Base-by-base conservation (phyloP, 176 grass and related monocot species). In the Urochloa ruziziensis region DNA sequence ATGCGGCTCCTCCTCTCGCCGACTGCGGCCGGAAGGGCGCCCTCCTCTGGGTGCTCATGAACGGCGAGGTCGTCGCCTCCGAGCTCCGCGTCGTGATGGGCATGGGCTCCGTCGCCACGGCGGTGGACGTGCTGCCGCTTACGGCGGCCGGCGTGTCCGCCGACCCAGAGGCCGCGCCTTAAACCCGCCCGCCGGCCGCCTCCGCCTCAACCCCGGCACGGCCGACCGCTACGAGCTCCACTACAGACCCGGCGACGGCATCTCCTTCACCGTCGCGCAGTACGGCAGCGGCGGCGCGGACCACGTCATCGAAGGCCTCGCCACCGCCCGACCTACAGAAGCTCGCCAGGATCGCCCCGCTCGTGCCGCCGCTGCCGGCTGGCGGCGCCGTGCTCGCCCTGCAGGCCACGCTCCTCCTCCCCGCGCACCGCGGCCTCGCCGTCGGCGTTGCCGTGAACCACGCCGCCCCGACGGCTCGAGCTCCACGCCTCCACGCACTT, bases 261-360 rank as follows among this genome's bases (percentile, higher is more conserved):
- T n/a, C n/a, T n/a, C n/a, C n/a, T n/a, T n/a, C n/a, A n/a, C n/a
- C 5, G 82, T 90, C 36, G 91, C 85, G 10, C 88, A 88, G 67
- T 80, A 11, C 53, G 82, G 60, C n/a, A n/a, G n/a, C 28, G 73
- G 49, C 18, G 49, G 18, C 49, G 49, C 46, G 46, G 46, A 28
- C 27, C n/a, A n/a, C 37, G 73, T 60, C 13, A 28, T 91, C 47
- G 67, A 80, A 16, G 51, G 51, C 27, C 25, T 91, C 18, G 27
- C 67, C 10, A 1, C 57, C 52, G 61, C n/a, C 76, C 37, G 79
- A 75, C 60, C 65, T 77, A 5, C 11, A 59, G 69, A 73, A 82
- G 17, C n/a, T 87, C 30, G 62, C n/a, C 21, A 70, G 46, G 57
- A 36, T 94, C 23, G 21, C 27, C 11, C 54, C 66, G 3, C 54